A percentile compares a stretch with the other conserved stretches of the same genome.
phyloP scores from a whole-genome alignment of 352 stramenopile species.

The Phytophthora hybrid region DNA sequence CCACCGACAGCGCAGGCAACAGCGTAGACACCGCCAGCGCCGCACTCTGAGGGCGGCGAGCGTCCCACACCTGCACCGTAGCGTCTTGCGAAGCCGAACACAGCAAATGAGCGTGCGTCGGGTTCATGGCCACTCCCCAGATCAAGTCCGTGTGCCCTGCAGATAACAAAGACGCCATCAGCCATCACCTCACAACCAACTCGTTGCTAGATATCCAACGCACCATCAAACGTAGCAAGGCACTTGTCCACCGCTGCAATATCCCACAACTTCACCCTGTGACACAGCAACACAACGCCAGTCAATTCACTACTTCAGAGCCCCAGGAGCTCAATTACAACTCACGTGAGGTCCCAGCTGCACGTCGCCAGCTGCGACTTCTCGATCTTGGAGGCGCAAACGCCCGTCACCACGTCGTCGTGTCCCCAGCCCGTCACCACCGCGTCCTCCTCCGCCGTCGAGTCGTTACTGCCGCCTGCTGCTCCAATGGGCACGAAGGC shows the following conservation, averaged over 20 bases:
- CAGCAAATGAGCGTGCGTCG: constrained; percentile 48
- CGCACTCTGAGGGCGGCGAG: constrained; percentile 52
- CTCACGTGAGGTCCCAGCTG: constrained; percentile 82
- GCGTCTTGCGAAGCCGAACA: constrained; percentile 73
- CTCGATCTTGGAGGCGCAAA: constrained; percentile 55
- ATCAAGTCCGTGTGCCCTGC: constrained; percentile 78
- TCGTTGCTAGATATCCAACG: neutral
- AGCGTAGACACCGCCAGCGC: constrained; percentile 50
- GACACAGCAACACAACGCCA: neutral
- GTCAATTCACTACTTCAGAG: neutral
- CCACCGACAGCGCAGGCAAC: constrained; percentile 59
- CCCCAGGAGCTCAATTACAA: neutral
- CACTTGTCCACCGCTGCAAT: constrained; percentile 54
- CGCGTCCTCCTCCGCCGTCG: constrained; percentile 14
- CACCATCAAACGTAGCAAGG: constrained; percentile 64
- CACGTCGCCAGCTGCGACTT: constrained; percentile 55
- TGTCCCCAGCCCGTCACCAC: constrained; percentile 49
- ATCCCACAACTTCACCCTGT: constrained; percentile 85
- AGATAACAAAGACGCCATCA: constrained; percentile 12
- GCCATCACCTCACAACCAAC: neutral
- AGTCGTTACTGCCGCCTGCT: neutral
- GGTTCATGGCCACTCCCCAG: constrained; percentile 71
- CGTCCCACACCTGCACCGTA: constrained; percentile 81
- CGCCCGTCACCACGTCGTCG: constrained; percentile 73
- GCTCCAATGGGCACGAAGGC: constrained; percentile 47